A percentile compares a stretch with the other conserved stretches of the same genome.
phyloP scores from a whole-genome alignment of 306 rosid species.

The Vigna trinervia region DNA sequence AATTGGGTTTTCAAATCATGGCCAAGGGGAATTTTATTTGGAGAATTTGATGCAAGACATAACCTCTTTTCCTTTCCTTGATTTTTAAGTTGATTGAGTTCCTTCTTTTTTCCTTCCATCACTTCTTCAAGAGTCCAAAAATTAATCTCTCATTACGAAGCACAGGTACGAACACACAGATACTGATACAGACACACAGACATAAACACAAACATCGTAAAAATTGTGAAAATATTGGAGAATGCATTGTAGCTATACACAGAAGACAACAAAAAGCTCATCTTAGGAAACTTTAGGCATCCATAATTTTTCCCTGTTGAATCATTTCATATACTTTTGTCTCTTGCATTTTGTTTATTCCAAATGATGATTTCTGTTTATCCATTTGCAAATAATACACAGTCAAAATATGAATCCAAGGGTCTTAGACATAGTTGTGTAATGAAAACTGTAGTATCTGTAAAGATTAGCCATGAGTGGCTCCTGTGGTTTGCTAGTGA shows the following conservation, averaged over 20 bases:
- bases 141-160: not conserved
- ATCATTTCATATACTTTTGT: slow-evolving; percentile 9
- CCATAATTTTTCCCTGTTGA: not conserved
- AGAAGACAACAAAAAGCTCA: not conserved
- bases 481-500: slow-evolving; percentile 37
- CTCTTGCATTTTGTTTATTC: slow-evolving; percentile 3
- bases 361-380: slow-evolving; percentile 14
- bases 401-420: slow-evolving; percentile 1
- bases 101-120: too few species aligned
- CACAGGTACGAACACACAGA: too few species aligned
- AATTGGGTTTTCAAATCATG: slow-evolving; percentile 57
- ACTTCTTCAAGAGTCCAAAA: not conserved
- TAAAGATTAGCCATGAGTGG: slow-evolving; percentile 32
- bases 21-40: slow-evolving; percentile 58
- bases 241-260: too few species aligned
- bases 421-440: slow-evolving; percentile 32
- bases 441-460: slow-evolving; percentile 34
- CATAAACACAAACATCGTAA: too few species aligned
- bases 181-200: rapidly evolving
- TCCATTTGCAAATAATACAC: slow-evolving; percentile 29
- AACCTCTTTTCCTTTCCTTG: slow-evolving; percentile 71
- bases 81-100: slow-evolving; percentile 54
- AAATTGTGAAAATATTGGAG: too few species aligned
- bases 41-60: slow-evolving; percentile 80
- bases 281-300: not conserved